phyloP scores from a whole-genome alignment of 306 rosid species.

The Quercus robur region DNA sequence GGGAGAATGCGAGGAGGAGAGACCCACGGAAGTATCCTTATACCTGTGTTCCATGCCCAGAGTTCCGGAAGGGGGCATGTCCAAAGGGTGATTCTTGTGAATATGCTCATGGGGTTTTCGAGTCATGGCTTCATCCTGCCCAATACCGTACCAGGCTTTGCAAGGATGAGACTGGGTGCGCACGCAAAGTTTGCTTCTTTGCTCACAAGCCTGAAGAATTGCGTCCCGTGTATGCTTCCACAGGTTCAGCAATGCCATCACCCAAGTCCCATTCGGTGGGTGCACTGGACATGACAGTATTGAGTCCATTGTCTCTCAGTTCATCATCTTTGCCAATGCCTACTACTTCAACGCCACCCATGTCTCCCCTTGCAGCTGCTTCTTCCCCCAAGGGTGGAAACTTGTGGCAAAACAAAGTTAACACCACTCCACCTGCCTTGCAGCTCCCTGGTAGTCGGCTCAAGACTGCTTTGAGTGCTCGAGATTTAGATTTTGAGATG shows the following conservation, averaged over 20 bases:
- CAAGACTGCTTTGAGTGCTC: constrained; percentile 73
- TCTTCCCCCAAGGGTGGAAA: constrained; percentile 80
- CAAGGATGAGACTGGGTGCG: constrained; percentile 93
- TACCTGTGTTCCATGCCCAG: constrained; percentile 98
- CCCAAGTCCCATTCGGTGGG: constrained; percentile 64
- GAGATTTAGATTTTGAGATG: constrained; percentile 84
- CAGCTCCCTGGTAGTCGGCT: constrained; percentile 91
- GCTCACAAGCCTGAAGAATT: constrained; percentile 89
- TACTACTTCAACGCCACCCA: constrained; percentile 78
- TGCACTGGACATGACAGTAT: constrained; percentile 52
- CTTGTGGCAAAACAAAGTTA: constrained; percentile 89
- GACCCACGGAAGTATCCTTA: constrained; percentile 97
- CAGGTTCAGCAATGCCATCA: constrained; percentile 98
- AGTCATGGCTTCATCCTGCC: constrained; percentile 99
- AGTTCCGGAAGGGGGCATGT: constrained; percentile 92
- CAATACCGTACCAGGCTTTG: constrained; percentile 96
- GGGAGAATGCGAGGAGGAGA: constrained; percentile 98
- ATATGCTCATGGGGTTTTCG: constrained; percentile 96
- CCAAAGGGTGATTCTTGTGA: constrained; percentile 88
- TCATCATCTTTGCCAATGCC: constrained; percentile 71
- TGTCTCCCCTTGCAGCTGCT: constrained; percentile 86
- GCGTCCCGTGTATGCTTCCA: constrained; percentile 90
- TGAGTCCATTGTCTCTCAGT: constrained; percentile 84
- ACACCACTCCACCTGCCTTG: constrained; percentile 79
- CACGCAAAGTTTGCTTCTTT: constrained; percentile 92